Base-by-base conservation (phyloP, 305 asterid genomes). In the Ajuga reptans region DNA sequence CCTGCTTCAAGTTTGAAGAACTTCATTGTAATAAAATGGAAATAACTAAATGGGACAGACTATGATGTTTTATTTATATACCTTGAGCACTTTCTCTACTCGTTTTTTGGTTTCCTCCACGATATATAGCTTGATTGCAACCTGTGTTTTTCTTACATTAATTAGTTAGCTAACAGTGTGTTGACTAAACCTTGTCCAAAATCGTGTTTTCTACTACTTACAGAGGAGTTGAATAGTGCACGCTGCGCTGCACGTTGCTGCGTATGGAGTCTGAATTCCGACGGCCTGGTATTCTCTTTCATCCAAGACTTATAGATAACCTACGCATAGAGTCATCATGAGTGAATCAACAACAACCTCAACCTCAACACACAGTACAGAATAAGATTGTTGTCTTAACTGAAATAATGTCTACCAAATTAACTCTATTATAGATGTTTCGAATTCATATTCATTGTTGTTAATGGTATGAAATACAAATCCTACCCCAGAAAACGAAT, bases 191-290 rank as follows among this genome's bases (percentile, higher is more conserved):
- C 45, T 31, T 31, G 36, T 31, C 5, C 36, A 31, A 31, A 21
- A 31, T 31, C 45, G 11, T 9, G 11, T 7, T 39, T 39, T 9
- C 45, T 7, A 39, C 53, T 17, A 57, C 86, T 81, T 63, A 86
- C 95, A 4, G 91, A 69, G 66, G 85, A 82, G 83, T 90, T 78
- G 74, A 82, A 90, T n/a, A 85, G 16, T 9, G 90, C 87, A 5
- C 95, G 90, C 43, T 80, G 87, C 7, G 84, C 83, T 72, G 97
- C 95, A 74, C 97, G 84, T 78, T 90, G 86, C 71, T 86, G 88
- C 16, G 94, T 88, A 16, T 78, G 95, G 75, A 90, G 97, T 66
- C 81, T 88, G 75, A 90, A 78, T 41, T 88, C 95, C 55, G 68
- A 53, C 2, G 87, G 86, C 72, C 42, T 86, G 4, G 90, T 84